A percentile compares a stretch with the other conserved stretches of the same genome.
Conservation (phyloP, 495 filamentous ascomycete genomes). For the Letharia columbiana region DNA sequence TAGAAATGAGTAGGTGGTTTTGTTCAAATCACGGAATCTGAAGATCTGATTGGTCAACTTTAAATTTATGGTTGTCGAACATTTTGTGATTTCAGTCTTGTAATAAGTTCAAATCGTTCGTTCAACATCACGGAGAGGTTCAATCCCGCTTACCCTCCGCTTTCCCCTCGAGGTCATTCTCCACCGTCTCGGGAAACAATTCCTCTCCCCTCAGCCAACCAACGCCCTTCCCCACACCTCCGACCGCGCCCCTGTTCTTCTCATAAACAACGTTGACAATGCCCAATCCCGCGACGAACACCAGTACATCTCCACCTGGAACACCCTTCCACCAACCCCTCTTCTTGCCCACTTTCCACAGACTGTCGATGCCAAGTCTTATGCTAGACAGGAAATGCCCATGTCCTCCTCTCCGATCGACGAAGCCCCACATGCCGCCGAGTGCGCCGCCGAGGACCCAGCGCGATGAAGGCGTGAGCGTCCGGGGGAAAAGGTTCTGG, state of each 20-base stretch:
- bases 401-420: constrained; percentile 41
- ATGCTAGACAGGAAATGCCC: constrained; percentile 60
- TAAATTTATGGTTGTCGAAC: too few relatives aligned
- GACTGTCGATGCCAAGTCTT: constrained; percentile 62
- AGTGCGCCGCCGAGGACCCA: constrained; percentile 84
- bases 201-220: constrained; percentile 67
- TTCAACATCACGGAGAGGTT: too few relatives aligned
- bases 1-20: too few relatives aligned
- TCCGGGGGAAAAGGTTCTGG: constrained; percentile 64
- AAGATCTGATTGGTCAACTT: too few relatives aligned
- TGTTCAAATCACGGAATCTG: too few relatives aligned
- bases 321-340: constrained; percentile 71
- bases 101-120: too few relatives aligned
- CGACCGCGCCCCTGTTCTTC: constrained; percentile 56
- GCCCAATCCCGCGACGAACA: constrained; percentile 71
- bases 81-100: too few relatives aligned
- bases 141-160: too few relatives aligned
- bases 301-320: constrained; percentile 69
- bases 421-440: constrained; percentile 69
- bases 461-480: constrained; percentile 66
- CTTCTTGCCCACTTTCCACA: constrained; percentile 90
- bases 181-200: constrained; percentile 28
- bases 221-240: constrained; percentile 59
- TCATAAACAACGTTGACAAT: constrained; percentile 74
- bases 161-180: too few relatives aligned